A percentile compares a stretch with the other conserved stretches of the same genome.
Evolutionary conservation across 768 basidiomycete genomes (phyloP).

Genomic region (Lyophyllum shimeji): DNA sequence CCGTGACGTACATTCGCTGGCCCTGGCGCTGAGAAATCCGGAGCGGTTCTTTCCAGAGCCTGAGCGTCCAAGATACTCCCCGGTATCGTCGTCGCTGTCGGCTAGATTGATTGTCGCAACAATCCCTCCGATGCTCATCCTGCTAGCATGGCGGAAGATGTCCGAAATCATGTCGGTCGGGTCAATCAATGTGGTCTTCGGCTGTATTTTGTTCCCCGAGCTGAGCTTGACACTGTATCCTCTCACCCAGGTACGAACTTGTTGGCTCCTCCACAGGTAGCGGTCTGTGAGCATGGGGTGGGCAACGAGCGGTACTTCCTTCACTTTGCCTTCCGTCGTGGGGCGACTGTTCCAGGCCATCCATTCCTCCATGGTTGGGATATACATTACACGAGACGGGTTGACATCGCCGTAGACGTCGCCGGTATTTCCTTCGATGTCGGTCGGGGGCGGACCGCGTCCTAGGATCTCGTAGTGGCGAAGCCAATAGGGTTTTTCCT

Average conservation of each 20-base stretch:
- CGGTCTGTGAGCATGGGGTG: not conserved
- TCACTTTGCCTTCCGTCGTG: conserved; percentile 3
- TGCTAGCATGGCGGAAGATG: not conserved
- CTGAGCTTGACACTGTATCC: not conserved
- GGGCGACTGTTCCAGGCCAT: not conserved
- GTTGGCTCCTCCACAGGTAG: not conserved
- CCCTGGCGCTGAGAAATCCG: too few species aligned
- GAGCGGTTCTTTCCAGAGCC: too few species aligned
- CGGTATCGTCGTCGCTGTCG: too few species aligned
- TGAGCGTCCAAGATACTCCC: too few species aligned
- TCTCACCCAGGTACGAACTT: not conserved
- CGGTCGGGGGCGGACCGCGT: conserved; percentile 3
- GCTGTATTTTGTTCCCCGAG: not conserved
- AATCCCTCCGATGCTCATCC: not conserved
- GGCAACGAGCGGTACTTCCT: not conserved
- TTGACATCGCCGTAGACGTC: too few species aligned
- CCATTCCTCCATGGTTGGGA: too few species aligned
- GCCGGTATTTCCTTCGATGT: too few species aligned
- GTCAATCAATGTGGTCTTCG: not conserved
- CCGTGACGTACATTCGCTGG: too few species aligned
- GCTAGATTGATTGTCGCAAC: too few species aligned
- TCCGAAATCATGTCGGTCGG: not conserved
- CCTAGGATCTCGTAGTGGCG: conserved; percentile 8
- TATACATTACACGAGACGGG: too few species aligned
- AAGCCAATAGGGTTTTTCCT: not conserved